Base-by-base conservation (phyloP, 2,329 filamentous ascomycete species). In the Macrophomina tecta region DNA sequence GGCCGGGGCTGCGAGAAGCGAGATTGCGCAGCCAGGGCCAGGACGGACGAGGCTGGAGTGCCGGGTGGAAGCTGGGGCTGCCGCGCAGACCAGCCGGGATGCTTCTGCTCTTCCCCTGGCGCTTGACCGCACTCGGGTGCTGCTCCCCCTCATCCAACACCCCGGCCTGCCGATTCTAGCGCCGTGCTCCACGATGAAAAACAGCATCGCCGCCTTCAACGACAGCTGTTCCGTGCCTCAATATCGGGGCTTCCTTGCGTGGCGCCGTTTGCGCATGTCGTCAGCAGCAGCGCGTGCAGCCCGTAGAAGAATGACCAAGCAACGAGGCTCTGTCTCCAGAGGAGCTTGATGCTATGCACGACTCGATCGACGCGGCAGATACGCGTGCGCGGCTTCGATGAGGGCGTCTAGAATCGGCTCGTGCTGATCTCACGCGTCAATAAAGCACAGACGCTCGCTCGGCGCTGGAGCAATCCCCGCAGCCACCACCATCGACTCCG, bases 341-440 rank as follows among this genome's bases (percentile, higher is more conserved):
- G 36, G 9, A 45, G 11, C 11, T 45, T 45, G 11, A 9, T 5
- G 42, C 16, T 9, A n/a, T 45, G 11, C 42, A 5, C 42, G 42
- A 45, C 42, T 45, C 42, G 42, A 45, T 45, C 42, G 11, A 5
- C 42, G 42, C 16, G 42, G 42, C 42, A 45, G 42, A 45, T n/a
- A 45, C 8, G 42, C 42, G 42, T 45, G 42, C 42, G 9, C 23
- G 48, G 48, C 48, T 51, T 51, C 48, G 23, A 51, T 28, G n/a
- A 32, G 38, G 23, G 38, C 23, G 40, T 60, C 55, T 32, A 60
- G 51, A 34, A 46, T 9, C 40, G 56, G 42, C 45, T 28, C 30
- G 42, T 38, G 58, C 45, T 62, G 58, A 36, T 62, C 58, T 34
- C 45, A 49, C 58, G 42, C 42, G 45, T 62, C 58, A 62, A 62